phyloP scores from a whole-genome alignment of 2,329 filamentous ascomycete species.

The Phaeosphaeria sp. region DNA sequence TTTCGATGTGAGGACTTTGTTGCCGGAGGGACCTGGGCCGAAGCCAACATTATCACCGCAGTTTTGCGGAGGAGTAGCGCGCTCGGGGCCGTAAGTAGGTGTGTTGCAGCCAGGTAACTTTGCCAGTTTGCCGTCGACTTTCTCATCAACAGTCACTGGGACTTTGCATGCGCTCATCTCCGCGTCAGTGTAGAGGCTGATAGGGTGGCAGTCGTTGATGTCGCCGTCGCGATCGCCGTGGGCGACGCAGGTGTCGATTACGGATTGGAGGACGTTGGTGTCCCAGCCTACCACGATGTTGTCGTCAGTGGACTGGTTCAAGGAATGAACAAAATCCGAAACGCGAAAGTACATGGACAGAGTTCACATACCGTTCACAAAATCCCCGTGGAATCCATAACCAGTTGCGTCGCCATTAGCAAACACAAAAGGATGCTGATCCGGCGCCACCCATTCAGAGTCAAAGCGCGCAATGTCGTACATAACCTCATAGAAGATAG shows the following conservation, averaged over 20 bases:
- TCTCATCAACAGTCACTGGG: slow-evolving; percentile 53
- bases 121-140: slow-evolving; percentile 52
- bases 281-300: slow-evolving; percentile 64
- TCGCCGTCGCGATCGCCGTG: slow-evolving; percentile 34
- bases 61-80: slow-evolving; percentile 46
- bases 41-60: slow-evolving; percentile 18
- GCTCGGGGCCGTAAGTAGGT: slow-evolving; percentile 48
- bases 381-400: slow-evolving; percentile 74
- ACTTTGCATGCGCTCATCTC: slow-evolving; percentile 62
- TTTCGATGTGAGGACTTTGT: slow-evolving; percentile 54
- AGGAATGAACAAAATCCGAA: no score
- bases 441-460: slow-evolving; percentile 52
- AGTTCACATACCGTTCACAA: slow-evolving; percentile 54
- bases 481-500: slow-evolving; percentile 80
- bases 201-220: slow-evolving; percentile 51
- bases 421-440: slow-evolving; percentile 61
- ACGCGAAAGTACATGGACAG: no score
- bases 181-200: slow-evolving; percentile 52
- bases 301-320: no score
- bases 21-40: slow-evolving; percentile 10
- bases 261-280: slow-evolving; percentile 66
- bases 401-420: slow-evolving; percentile 74
- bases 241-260: slow-evolving; percentile 71
- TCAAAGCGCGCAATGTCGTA: slow-evolving; percentile 85
- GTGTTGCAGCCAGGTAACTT: slow-evolving; percentile 64